These are phyloP conservation scores for Kluyveromyces dobzhanskii DNA, from an alignment of 805 yeast species.

Conservation along the genomic window DNA sequence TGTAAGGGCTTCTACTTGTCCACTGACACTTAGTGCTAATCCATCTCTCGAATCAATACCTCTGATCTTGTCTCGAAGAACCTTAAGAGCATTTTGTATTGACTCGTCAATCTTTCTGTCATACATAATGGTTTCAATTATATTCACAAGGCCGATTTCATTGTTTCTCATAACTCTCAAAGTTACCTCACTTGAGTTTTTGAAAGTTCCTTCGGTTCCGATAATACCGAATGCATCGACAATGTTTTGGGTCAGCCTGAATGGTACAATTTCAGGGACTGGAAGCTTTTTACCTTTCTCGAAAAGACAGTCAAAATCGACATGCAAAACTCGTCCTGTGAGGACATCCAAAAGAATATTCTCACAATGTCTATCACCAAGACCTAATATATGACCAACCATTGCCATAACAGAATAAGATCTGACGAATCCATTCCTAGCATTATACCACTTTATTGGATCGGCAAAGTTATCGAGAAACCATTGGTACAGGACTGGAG, in stretches of 20 bases:
- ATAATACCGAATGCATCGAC: constrained; percentile 83
- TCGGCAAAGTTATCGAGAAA: constrained; percentile 83
- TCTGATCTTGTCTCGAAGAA: constrained; percentile 69
- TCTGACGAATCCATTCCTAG: constrained; percentile 65
- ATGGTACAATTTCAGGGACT: constrained; percentile 92
- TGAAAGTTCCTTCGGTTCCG: constrained; percentile 84
- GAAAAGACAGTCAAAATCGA: constrained; percentile 93
- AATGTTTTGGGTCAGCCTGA: constrained; percentile 80
- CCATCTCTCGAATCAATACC: constrained; percentile 80
- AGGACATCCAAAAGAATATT: constrained; percentile 67
- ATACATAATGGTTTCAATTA: constrained; percentile 83
- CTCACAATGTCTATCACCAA: constrained; percentile 96
- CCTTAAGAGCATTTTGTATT: constrained; percentile 54
- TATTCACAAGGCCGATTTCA: constrained; percentile 80
- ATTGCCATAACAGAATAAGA: constrained; percentile 95
- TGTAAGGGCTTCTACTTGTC: constrained; percentile 84
- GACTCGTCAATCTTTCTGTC: constrained; percentile 56
- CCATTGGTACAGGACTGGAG: constrained; percentile 81
- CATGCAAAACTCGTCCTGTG: constrained; percentile 79
- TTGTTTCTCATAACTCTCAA: constrained; percentile 61
- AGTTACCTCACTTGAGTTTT: constrained; percentile 80
- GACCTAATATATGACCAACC: constrained; percentile 87
- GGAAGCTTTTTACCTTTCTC: constrained; percentile 69
- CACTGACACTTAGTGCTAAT: constrained; percentile 79
- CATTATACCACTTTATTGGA: constrained; percentile 78